Percentiles rank a stretch among this genome's conserved stretches.
phyloP scores from a whole-genome alignment of 2,329 filamentous ascomycete genomes.

The Ascomycota sp. region DNA sequence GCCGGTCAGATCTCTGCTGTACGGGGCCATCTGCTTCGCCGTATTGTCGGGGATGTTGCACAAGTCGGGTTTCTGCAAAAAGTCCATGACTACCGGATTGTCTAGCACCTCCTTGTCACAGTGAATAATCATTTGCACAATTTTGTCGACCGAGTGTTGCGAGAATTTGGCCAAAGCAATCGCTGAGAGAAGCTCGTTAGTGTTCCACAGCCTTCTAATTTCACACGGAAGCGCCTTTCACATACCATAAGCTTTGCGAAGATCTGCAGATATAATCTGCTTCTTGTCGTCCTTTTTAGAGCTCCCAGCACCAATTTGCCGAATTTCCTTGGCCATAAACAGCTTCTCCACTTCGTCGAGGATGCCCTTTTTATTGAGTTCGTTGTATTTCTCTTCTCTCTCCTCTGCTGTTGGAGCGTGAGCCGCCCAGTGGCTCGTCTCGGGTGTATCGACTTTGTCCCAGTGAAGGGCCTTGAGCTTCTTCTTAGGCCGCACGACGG shows the following conservation, averaged over 20 bases:
- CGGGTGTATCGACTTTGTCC: conserved; percentile 90
- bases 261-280: conserved; percentile 79
- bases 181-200: too few species aligned
- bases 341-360: conserved; percentile 94
- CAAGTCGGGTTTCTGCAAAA: conserved; percentile 78
- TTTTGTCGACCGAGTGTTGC: conserved; percentile 59
- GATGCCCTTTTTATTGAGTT: conserved; percentile 84
- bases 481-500: conserved; percentile 84
- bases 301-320: conserved; percentile 50
- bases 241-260: conserved; percentile 69
- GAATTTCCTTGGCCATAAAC: conserved; percentile 94
- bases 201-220: background rate
- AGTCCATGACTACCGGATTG: conserved; percentile 88
- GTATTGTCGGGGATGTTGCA: conserved; percentile 85
- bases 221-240: background rate
- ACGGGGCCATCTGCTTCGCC: conserved; percentile 79
- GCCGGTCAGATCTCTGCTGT: conserved; percentile 91
- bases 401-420: conserved; percentile 72
- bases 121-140: conserved; percentile 86
- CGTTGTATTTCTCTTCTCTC: conserved; percentile 88
- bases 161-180: conserved; percentile 91
- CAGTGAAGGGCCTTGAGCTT: conserved; percentile 98
- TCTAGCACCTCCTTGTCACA: conserved; percentile 80
- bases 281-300: conserved; percentile 89
- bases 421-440: conserved; percentile 81